Evolutionary conservation across 2,329 filamentous ascomycete species (phyloP).

Genomic region (Clonostachys chloroleuca): DNA sequence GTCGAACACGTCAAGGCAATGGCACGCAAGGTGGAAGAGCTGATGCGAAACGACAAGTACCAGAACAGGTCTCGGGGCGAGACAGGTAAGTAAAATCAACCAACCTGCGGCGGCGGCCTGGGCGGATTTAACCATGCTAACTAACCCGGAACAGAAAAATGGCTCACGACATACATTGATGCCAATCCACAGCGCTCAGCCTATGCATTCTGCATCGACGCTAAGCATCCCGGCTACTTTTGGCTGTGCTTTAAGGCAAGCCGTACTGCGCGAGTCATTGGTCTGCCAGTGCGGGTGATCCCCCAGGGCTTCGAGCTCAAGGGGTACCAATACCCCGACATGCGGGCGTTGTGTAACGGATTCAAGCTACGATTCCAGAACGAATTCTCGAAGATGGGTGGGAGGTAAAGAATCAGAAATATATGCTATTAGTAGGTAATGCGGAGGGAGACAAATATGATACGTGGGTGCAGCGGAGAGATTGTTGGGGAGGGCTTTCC

Average conservation of each 20-base stretch:
- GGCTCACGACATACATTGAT: slow-evolving; percentile 92
- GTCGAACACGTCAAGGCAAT: slow-evolving; percentile 97
- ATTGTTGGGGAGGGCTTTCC: too few relatives aligned
- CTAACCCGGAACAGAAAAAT: slow-evolving; percentile 62
- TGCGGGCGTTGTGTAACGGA: slow-evolving; percentile 92
- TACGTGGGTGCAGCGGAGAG: too few relatives aligned
- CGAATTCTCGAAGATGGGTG: slow-evolving; percentile 59
- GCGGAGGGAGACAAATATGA: too few relatives aligned
- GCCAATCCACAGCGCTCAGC: slow-evolving; percentile 92
- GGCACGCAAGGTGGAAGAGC: slow-evolving; percentile 95
- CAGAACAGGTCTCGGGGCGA: slow-evolving; percentile 75
- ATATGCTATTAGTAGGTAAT: too few relatives aligned
- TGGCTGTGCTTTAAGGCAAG: slow-evolving; percentile 95
- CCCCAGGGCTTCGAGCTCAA: slow-evolving; percentile 91
- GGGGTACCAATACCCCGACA: slow-evolving; percentile 86
- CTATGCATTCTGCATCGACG: slow-evolving; percentile 94
- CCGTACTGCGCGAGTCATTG: slow-evolving; percentile 64
- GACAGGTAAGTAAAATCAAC: slow-evolving; percentile 62
- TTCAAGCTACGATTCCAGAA: slow-evolving; percentile 80
- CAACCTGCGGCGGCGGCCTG: neutral
- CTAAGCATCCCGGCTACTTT: slow-evolving; percentile 91
- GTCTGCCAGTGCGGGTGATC: slow-evolving; percentile 84
- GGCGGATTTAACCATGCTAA: slow-evolving; percentile 8
- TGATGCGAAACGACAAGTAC: slow-evolving; percentile 93
- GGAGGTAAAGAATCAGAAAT: slow-evolving; percentile 12